Evolutionary conservation across 306 rosid genomes (phyloP).

Genomic region (Corylus heterophylla): DNA sequence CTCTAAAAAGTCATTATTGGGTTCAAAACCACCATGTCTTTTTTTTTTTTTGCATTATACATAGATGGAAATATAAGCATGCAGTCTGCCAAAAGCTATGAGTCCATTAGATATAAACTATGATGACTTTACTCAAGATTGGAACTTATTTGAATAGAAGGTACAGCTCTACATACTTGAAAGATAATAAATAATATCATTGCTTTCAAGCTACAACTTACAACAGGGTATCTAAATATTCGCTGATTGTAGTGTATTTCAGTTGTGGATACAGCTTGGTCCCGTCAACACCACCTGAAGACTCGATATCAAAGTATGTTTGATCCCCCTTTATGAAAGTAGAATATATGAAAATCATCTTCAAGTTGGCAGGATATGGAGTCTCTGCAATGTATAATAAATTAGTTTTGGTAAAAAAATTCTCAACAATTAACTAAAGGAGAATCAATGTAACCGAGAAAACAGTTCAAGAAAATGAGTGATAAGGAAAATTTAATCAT

Average conservation of each 20-base stretch:
- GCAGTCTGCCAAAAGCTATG: no score
- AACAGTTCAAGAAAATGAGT: not conserved
- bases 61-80: no score
- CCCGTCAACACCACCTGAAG: slow-evolving; percentile 59
- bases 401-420: not conserved
- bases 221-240: slow-evolving; percentile 56
- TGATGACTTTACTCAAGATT: slow-evolving; percentile 3
- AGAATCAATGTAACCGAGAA: not conserved
- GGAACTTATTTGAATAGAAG: not conserved
- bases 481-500: not conserved
- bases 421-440: not conserved
- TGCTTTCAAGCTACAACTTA: slow-evolving; percentile 2
- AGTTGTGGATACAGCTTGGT: slow-evolving; percentile 61
- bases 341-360: slow-evolving; percentile 65
- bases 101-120: no score
- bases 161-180: no score
- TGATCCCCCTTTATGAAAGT: slow-evolving; percentile 88
- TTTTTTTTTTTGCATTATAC: no score
- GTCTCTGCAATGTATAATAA: slow-evolving; percentile 53
- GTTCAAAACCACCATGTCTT: no score
- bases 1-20: no score
- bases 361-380: slow-evolving; percentile 62
- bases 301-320: slow-evolving; percentile 60
- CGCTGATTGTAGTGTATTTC: slow-evolving; percentile 60
- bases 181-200: slow-evolving; percentile 11